Conservation (phyloP, 2,329 filamentous ascomycete genomes). For the Phialophora expanda region DNA sequence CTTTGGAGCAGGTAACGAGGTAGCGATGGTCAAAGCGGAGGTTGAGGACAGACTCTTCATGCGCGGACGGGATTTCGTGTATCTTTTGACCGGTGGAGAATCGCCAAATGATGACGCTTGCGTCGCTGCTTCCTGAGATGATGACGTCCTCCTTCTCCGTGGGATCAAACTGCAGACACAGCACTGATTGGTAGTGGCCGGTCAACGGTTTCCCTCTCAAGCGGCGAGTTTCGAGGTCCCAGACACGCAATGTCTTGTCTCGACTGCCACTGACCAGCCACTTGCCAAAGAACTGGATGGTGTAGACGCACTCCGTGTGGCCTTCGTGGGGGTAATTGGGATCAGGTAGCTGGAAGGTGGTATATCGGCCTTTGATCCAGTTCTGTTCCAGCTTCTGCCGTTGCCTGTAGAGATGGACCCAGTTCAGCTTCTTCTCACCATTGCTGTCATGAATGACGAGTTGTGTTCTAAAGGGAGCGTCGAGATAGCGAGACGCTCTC, state of each 20-base stretch:
- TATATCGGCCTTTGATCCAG: slow-evolving; percentile 82
- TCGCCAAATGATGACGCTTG: slow-evolving; percentile 85
- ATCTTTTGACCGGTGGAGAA: slow-evolving; percentile 89
- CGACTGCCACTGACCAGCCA: slow-evolving; percentile 92
- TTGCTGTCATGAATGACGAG: slow-evolving; percentile 44
- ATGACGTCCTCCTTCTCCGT: slow-evolving; percentile 85
- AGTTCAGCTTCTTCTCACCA: slow-evolving; percentile 70
- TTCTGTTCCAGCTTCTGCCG: slow-evolving; percentile 84
- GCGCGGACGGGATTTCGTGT: slow-evolving; percentile 75
- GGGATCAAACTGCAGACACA: slow-evolving; percentile 94
- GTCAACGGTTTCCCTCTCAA: slow-evolving; percentile 73
- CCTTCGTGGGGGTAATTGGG: slow-evolving; percentile 79
- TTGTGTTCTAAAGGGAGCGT: slow-evolving; percentile 42
- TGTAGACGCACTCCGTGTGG: slow-evolving; percentile 92
- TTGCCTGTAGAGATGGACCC: slow-evolving; percentile 92
- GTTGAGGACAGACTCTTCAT: slow-evolving; percentile 90
- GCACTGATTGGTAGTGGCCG: slow-evolving; percentile 82
- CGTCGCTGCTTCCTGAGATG: slow-evolving; percentile 94
- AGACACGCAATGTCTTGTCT: slow-evolving; percentile 84
- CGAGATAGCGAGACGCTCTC: slow-evolving; percentile 3
- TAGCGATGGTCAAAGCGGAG: slow-evolving; percentile 90
- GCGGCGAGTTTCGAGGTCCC: slow-evolving; percentile 82
- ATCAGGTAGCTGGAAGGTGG: slow-evolving; percentile 89
- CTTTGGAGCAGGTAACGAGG: slow-evolving; percentile 95
- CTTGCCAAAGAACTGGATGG: slow-evolving; percentile 83